Evolutionary conservation across 257 asterid genomes (phyloP), one percentile per base, ranked within the genome.

Genomic region (Ehretia macrophylla): DNA sequence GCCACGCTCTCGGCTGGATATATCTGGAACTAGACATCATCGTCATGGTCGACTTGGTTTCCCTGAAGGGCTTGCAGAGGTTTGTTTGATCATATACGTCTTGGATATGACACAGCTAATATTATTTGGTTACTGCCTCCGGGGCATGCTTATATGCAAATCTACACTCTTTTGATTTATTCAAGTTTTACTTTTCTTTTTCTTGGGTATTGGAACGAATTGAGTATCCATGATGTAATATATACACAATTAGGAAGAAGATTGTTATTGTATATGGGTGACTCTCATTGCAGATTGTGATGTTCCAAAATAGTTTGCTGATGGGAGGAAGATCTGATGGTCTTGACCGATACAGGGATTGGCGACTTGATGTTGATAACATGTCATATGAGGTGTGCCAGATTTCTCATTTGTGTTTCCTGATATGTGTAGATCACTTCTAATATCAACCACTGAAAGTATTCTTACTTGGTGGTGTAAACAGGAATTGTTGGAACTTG

Each of bases 401-500:
- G n/a, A 49, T 46, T 37, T 47, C 44, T 45, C 49, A 19, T 44
- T 47, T 52, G 32, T 45, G 21, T 8, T 62, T 53, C 16, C 21
- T 55, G 47, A 12, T 17, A 27, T 27, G 17, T 14, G 17, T 59
- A 49, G 11, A 44, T 16, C 19, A 9, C 6, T 10, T 12, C 17
- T 4, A n/a, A n/a, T 20, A 18, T 55, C 20, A 22, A 14, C n/a
- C n/a, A n/a, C n/a, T n/a, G n/a, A n/a, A n/a, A n/a, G n/a, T 62
- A 27, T 8, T 23, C 48, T 60, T 27, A 21, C 38, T 20, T 60
- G 37, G 56, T 62, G 57, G 18, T 49, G 21, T 55, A 13, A 70
- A 71, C 83, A 91, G 98, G 92, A 91, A 71, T 59, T 91, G 70
- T 75, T 91, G 70, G 95, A 91, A 69, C 98, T 92, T 1, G 91